Conservation (phyloP, 2,329 filamentous ascomycete genomes). For the Scleromitrula shiraiana region DNA sequence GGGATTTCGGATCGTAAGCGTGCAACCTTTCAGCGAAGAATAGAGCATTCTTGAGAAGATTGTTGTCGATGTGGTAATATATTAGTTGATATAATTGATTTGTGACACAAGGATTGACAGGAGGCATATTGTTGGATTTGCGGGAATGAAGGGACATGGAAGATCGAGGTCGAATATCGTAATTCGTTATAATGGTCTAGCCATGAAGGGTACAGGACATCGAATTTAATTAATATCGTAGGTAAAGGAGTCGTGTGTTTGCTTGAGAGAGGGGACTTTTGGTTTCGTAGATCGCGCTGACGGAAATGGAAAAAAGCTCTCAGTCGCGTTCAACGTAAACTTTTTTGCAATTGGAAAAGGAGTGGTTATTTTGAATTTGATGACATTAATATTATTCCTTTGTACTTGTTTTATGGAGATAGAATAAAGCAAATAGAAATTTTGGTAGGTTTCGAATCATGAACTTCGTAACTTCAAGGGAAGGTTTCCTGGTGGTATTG, state of each 20-base stretch:
- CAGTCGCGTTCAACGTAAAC: constrained; percentile 3
- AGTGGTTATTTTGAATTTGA: background rate
- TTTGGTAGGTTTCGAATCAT: background rate
- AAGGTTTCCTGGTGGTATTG: background rate
- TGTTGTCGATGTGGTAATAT: constrained; percentile 76
- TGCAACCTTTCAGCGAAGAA: constrained; percentile 85
- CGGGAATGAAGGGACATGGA: constrained; percentile 9
- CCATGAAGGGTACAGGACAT: constrained; percentile 23
- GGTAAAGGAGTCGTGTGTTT: too few relatives aligned
- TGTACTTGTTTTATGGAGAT: constrained; percentile 1
- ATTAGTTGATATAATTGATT: constrained; percentile 47
- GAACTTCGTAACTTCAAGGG: constrained; percentile 1
- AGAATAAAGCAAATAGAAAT: constrained; percentile 2
- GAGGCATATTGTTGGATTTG: constrained; percentile 23
- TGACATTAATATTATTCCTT: constrained; percentile 4
- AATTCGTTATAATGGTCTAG: constrained; percentile 22
- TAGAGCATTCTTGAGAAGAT: constrained; percentile 79
- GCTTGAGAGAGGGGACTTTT: background rate
- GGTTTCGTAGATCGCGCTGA: background rate
- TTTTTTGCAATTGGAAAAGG: background rate
- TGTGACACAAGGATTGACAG: constrained; percentile 24
- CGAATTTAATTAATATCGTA: background rate
- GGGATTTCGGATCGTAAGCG: constrained; percentile 73
- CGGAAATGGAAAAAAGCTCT: background rate
- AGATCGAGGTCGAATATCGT: constrained; percentile 14